Conservation (phyloP, 257 asterid genomes). For the Primulina huaijiensis region DNA sequence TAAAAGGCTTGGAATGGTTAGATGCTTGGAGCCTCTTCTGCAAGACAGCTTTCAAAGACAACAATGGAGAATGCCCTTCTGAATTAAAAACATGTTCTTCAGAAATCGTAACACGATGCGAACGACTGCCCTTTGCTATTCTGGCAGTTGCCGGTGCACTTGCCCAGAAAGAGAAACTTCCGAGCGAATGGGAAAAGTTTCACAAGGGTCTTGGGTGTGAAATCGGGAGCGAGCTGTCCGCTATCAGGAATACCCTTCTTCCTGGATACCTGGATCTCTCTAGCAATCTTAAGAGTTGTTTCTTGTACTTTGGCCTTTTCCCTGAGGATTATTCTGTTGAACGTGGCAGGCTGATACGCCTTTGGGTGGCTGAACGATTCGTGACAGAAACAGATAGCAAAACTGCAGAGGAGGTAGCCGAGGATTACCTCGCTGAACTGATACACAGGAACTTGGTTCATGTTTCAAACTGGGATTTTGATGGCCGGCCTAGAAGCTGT, state of each 20-base stretch:
- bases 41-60: constrained; percentile 39
- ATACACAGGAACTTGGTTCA: constrained; percentile 37
- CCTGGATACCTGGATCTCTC: constrained; percentile 43
- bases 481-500: constrained; percentile 28
- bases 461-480: constrained; percentile 33
- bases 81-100: constrained; percentile 28
- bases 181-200: constrained; percentile 30
- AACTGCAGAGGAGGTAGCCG: constrained; percentile 43
- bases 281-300: constrained; percentile 42
- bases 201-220: constrained; percentile 26
- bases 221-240: constrained; percentile 16
- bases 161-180: constrained; percentile 23
- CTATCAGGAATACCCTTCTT: constrained; percentile 22
- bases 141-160: constrained; percentile 40
- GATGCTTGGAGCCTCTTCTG: constrained; percentile 52
- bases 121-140: constrained; percentile 44
- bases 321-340: constrained; percentile 39
- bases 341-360: constrained; percentile 41
- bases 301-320: constrained; percentile 42
- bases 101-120: constrained; percentile 30
- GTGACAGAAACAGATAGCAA: constrained; percentile 14
- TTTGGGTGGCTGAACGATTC: constrained; percentile 55
- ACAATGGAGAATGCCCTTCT: constrained; percentile 34
- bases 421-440: constrained; percentile 33
- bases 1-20: constrained; percentile 18